Percentiles rank a stretch among this genome's conserved stretches.
phyloP scores from a whole-genome alignment of 2,329 filamentous ascomycete genomes.

The Sarocladium brachiariae region DNA sequence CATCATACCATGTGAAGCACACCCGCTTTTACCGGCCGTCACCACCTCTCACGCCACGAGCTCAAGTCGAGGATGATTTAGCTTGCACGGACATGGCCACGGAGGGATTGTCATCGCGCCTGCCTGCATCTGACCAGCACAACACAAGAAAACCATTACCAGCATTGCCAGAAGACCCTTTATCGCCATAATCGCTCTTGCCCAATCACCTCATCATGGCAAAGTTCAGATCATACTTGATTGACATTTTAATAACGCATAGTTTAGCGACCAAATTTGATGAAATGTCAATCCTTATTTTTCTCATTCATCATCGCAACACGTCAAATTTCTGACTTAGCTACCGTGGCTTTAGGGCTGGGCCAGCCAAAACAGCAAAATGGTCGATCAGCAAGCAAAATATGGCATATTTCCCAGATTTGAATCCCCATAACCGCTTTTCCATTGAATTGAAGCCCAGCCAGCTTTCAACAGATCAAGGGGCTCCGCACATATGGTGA shows the following conservation, averaged over 20 bases:
- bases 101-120: not conserved
- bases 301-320: no score
- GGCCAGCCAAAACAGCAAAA: constrained; percentile 10
- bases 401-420: not conserved
- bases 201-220: no score
- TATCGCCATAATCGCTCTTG: constrained; percentile 3
- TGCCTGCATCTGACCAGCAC: constrained; percentile 9
- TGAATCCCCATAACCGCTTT: not conserved
- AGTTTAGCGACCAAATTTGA: no score
- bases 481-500: constrained; percentile 28
- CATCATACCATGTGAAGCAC: not conserved
- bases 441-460: no score
- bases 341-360: no score
- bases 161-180: constrained; percentile 15
- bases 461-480: not conserved
- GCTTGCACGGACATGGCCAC: not conserved
- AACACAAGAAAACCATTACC: constrained; percentile 15
- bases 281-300: no score
- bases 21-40: constrained; percentile 1
- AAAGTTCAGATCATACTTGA: no score
- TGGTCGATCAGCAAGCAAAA: constrained; percentile 1
- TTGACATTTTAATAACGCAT: no score
- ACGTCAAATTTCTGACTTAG: not conserved
- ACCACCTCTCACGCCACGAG: not conserved
- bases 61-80: not conserved